Percentiles rank a stretch among this genome's conserved stretches.
Conservation (phyloP, 2,329 filamentous ascomycete genomes). For the Fusarium avenaceum region DNA sequence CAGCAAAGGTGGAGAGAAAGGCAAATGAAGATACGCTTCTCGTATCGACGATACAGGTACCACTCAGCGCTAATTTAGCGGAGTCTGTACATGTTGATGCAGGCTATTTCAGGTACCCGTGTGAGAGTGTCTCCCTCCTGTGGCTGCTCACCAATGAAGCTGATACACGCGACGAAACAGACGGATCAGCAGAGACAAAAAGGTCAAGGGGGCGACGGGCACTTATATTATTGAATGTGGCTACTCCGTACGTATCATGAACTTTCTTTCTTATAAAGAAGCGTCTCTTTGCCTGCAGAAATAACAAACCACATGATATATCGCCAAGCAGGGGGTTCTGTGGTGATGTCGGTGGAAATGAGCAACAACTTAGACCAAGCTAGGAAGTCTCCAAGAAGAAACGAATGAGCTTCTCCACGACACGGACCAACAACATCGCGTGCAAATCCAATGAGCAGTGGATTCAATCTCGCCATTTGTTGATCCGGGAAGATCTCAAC, state of each 20-base stretch:
- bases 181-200: conserved; percentile 25
- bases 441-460: conserved; percentile 1
- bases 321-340: conserved; percentile 8
- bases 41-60: conserved; percentile 17
- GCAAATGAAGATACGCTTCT: conserved; percentile 38
- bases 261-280: not conserved
- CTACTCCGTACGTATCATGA: not conserved
- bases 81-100: conserved; percentile 18
- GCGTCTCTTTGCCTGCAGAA: conserved; percentile 1
- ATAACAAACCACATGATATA: conserved; percentile 22
- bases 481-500: conserved; percentile 33
- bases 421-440: conserved; percentile 27
- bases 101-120: conserved; percentile 29
- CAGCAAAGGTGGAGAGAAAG: conserved; percentile 32
- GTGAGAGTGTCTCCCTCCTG: not conserved
- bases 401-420: conserved; percentile 37
- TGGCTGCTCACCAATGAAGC: conserved; percentile 35
- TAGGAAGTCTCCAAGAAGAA: conserved; percentile 41
- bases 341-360: conserved; percentile 50
- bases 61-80: conserved; percentile 21
- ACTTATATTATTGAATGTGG: too few relatives aligned
- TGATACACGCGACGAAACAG: conserved; percentile 43
- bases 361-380: conserved; percentile 32
- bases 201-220: not conserved
- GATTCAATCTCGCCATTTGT: conserved; percentile 23